Percentiles rank a stretch among this genome's conserved stretches.
Evolutionary conservation across 164 flowering plant genomes (phyloP).

Genomic region (Macadamia integrifolia): DNA sequence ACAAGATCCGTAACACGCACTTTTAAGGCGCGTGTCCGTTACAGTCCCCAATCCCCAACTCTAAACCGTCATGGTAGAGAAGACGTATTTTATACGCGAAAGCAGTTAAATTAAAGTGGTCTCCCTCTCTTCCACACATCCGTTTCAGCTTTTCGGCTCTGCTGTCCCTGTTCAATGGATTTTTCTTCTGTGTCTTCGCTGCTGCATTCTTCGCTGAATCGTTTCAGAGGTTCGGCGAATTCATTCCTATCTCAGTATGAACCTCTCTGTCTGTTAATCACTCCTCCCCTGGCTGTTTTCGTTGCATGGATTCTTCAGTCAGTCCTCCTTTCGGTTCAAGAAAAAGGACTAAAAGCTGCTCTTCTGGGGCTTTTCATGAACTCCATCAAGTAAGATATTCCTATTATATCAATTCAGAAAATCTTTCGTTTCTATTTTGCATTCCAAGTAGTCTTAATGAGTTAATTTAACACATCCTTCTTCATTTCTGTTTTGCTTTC

Average conservation of each 20-base stretch:
- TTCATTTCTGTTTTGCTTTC: not conserved
- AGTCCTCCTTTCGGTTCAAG: conserved; percentile 29
- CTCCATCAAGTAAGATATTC: conserved; percentile 48
- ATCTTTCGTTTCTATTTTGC: not conserved
- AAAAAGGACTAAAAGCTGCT: conserved; percentile 57
- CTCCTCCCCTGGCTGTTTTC: conserved; percentile 52
- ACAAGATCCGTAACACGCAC: too few species aligned
- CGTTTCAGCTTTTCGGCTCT: not conserved
- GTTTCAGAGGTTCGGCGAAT: conserved; percentile 49
- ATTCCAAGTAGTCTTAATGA: too few species aligned
- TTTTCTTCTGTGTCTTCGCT: conserved; percentile 3
- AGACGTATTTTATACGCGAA: conserved; percentile 2
- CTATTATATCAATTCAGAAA: not conserved
- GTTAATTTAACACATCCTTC: not conserved
- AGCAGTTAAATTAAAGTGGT: not conserved
- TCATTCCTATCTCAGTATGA: conserved; percentile 60
- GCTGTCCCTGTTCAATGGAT: conserved; percentile 20
- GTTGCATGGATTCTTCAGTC: conserved; percentile 52
- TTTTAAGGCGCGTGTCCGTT: too few species aligned
- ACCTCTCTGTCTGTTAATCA: conserved; percentile 54
- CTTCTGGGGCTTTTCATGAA: conserved; percentile 39
- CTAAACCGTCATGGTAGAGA: too few species aligned
- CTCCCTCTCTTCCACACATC: not conserved
- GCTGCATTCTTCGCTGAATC: not conserved
- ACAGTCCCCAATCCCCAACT: too few species aligned